Evolutionary conservation across 2,329 filamentous ascomycete species (phyloP), one percentile per base, ranked within the genome.

Genomic region (Zymoseptoria crescenta): DNA sequence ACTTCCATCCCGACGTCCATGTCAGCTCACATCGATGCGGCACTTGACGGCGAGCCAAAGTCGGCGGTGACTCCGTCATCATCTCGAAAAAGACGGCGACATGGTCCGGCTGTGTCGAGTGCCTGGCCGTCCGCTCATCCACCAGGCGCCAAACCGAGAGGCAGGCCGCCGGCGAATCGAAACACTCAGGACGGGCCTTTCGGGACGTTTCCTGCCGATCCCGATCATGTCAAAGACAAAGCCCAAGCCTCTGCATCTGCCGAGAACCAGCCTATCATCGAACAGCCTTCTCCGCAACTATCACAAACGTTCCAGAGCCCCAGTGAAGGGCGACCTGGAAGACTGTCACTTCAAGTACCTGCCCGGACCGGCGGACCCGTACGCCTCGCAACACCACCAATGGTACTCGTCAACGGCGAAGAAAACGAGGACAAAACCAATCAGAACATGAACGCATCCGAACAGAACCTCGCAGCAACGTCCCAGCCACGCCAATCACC

Each of bases 41-140:
- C 77, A 54, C 77, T 79, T 57, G 76, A 80, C 19, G 63, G 61
- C 52, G 87, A 90, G 63, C 87, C 89, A 8, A 85, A 81, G 54
- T 91, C 90, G 0, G 88, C 89, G 3, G 79, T 89, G n/a, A 88
- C 87, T 3, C 85, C 87, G 0, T 84, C 82, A 56, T 72, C 72
- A 52, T 69, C 74, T 10, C 73, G 74, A 41, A 86, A 80, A 62
- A 74, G 82, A 57, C 80, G 87, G 57, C 83, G 89, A 3, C 88
- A 95, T 71, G 91, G 91, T 0, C 88, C 91, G 0, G 91, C 89
- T 6, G 90, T 96, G 0, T 96, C 91, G 0, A 96, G 91, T 8
- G 92, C 92, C 0, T 96, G 92, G 92, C 85, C 57, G 84, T 84
- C 63, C 83, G 81, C 59, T 83, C 83, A 16, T 78, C 80, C 48